phyloP scores from a whole-genome alignment of 83 land plant genomes.

The Thuja plicata region DNA sequence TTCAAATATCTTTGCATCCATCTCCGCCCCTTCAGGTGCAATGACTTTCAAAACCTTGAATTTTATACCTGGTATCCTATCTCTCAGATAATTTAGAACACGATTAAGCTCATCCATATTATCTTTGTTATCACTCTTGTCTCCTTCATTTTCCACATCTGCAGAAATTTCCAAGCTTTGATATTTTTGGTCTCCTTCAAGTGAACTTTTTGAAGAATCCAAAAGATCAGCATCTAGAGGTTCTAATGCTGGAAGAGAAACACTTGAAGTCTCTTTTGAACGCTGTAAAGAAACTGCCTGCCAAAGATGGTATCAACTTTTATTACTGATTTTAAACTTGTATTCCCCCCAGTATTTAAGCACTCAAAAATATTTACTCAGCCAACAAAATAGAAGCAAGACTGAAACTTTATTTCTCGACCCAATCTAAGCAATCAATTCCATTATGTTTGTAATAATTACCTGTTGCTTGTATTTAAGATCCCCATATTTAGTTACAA shows the following conservation, averaged over 20 bases:
- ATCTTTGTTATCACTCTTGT: constrained; percentile 45
- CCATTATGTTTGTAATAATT: constrained; percentile 3
- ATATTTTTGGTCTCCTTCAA: constrained; percentile 36
- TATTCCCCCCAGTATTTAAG: neutral
- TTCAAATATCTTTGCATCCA: constrained; percentile 38
- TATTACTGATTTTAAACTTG: neutral
- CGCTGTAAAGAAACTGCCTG: constrained; percentile 89
- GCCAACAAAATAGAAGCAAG: neutral
- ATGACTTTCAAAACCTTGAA: constrained; percentile 75
- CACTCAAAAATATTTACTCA: neutral
- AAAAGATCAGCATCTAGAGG: constrained; percentile 23
- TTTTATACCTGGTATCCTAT: constrained; percentile 81
- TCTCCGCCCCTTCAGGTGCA: constrained; percentile 42
- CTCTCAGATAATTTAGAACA: constrained; percentile 57
- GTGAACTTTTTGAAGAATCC: constrained; percentile 24
- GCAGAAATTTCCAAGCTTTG: constrained; percentile 19
- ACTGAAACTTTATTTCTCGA: neutral
- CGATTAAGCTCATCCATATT: constrained; percentile 55
- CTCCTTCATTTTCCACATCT: constrained; percentile 46
- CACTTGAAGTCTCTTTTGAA: constrained; percentile 22
- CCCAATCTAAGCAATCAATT: neutral
- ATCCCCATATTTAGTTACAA: constrained; percentile 70
- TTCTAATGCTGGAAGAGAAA: constrained; percentile 22
- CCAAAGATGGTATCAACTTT: neutral
- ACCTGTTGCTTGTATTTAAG: constrained; percentile 74